phyloP scores from a whole-genome alignment of 31 red algal species.

The Asparagopsis taxiformis region DNA sequence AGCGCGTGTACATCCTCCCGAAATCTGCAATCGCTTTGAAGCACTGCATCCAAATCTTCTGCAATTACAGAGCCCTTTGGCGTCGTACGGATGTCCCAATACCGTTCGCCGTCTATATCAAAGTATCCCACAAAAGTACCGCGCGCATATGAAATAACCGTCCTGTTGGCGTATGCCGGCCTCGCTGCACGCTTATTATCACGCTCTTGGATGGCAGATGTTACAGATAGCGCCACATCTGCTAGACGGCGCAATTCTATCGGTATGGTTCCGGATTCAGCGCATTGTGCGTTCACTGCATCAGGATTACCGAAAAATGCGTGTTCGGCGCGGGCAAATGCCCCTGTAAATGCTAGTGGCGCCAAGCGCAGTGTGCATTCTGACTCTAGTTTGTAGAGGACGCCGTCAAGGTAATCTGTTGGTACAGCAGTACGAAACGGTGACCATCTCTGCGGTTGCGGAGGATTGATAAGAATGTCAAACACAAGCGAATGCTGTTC shows the following conservation, averaged over 20 bases:
- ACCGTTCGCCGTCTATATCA: constrained; percentile 35
- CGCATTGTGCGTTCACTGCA: neutral
- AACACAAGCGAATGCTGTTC: constrained; percentile 23
- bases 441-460: constrained; percentile 30
- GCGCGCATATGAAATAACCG: constrained; percentile 14
- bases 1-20: constrained; percentile 16
- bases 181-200: neutral
- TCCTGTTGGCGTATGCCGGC: constrained; percentile 3
- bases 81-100: constrained; percentile 37
- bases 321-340: constrained; percentile 2
- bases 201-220: constrained; percentile 20
- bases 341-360: constrained; percentile 29
- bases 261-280: constrained; percentile 10
- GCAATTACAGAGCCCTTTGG: neutral
- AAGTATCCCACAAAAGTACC: constrained; percentile 36
- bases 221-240: constrained; percentile 15
- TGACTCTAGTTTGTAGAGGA: constrained; percentile 9
- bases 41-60: constrained; percentile 11
- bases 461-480: constrained; percentile 28
- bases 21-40: constrained; percentile 26
- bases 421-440: constrained; percentile 14
- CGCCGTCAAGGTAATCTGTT: constrained; percentile 26
- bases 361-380: neutral
- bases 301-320: constrained; percentile 39
- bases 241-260: constrained; percentile 25